phyloP scores from a whole-genome alignment of 176 grass and related monocot genomes.

The Aegilops tauschii region DNA sequence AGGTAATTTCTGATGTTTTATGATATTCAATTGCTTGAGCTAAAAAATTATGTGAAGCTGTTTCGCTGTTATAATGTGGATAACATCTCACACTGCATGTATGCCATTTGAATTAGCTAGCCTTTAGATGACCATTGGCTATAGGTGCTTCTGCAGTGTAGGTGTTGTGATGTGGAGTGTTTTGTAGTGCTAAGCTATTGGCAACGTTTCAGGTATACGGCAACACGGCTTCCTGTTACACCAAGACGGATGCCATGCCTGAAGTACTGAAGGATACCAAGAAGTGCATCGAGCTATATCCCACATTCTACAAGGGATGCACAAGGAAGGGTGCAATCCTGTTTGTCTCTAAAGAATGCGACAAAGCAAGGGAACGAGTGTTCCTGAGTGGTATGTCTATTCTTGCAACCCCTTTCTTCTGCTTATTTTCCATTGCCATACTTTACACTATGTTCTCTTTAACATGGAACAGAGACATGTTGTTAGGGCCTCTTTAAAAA shows the following conservation, averaged over 20 bases:
- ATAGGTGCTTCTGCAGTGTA: too few relatives aligned
- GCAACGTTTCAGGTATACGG: neutral
- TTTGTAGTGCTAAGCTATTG: too few relatives aligned
- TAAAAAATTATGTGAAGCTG: neutral
- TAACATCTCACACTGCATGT: neutral
- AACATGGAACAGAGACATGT: too few relatives aligned
- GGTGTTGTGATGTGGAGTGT: neutral
- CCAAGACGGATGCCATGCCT: neutral
- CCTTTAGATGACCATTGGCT: neutral
- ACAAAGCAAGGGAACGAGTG: constrained; percentile 62
- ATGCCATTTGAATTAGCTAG: neutral
- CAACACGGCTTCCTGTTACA: neutral
- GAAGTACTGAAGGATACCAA: constrained; percentile 71
- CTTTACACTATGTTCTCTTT: too few relatives aligned
- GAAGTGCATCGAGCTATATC: constrained; percentile 91
- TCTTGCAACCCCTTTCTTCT: too few relatives aligned
- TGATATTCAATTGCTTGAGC: neutral
- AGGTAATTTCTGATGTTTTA: constrained; percentile 30
- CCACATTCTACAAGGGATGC: constrained; percentile 85
- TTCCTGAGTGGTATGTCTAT: too few relatives aligned
- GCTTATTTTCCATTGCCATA: too few relatives aligned
- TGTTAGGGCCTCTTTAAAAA: too few relatives aligned
- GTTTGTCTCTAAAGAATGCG: constrained; percentile 97
- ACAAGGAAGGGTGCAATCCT: constrained; percentile 91
- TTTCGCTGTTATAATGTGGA: neutral